Base-by-base conservation (phyloP, 306 rosid species). In the Phaseolus lunatus region DNA sequence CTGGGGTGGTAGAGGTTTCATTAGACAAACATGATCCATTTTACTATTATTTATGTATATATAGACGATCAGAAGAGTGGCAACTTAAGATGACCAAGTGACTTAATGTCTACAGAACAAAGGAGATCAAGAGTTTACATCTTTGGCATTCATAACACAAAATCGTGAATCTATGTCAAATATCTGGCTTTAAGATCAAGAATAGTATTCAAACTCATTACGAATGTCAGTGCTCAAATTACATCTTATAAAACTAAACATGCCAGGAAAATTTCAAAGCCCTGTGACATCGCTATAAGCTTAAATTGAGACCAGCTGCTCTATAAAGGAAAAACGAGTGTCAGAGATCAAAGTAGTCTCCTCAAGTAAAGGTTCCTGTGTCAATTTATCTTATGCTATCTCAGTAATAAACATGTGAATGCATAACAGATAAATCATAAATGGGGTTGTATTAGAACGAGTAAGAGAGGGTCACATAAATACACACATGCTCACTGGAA, bases 1-100 rank as follows among this genome's bases (percentile, higher is more conserved):
- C 97, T 92, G 84, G 61, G 83, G 63, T 45, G 23, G 73, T 9
- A 78, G 58, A 82, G 54, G 78, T 52, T 64, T 49, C 29, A 82
- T 86, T 78, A 88, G 80, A 65, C 67, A 45, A 69, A 39, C 59
- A 52, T 70, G 76, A 16, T 77, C 77, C 52, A 69, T 54, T 64
- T 56, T 39, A 61, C 65, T 45, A 33, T 49, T 37, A 29, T 80
- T 22, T 39, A 19, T 35, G 73, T 20, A 26, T 5, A 41, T 15
- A 29, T 18, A 63, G 53, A 79, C 6, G 49, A 43, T 49, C 65
- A 41, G 59, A n/a, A 27, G 61, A 47, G 61, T 41, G 23, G n/a
- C 27, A 73, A 78, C 27, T 65, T 54, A 53, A 52, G 33, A 77
- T 7, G 64, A 41, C 24, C 59, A 54, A 48, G 59, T 44, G 47